A percentile compares a stretch with the other conserved stretches of the same genome.
Conservation (phyloP, 306 rosid genomes). For the Vicia faba region DNA sequence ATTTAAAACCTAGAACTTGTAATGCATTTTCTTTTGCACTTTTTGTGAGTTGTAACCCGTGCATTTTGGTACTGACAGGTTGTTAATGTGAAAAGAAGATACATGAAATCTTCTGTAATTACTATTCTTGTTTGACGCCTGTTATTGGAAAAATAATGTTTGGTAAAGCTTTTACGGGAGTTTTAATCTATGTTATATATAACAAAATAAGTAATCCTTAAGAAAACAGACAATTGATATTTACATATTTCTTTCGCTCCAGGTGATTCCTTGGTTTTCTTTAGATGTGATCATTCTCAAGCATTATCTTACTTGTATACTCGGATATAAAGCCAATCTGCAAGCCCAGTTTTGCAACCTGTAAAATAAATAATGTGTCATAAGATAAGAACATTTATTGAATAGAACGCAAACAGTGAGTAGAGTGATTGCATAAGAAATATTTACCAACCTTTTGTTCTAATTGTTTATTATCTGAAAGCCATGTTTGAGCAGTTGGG, state of each 20-base stretch:
- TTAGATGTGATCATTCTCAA: constrained; percentile 43
- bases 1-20: too few species aligned
- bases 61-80: too few species aligned
- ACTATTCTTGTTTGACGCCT: constrained; percentile 57
- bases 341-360: constrained; percentile 73
- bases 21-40: too few species aligned
- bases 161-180: constrained; percentile 1
- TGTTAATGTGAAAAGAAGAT: too few species aligned
- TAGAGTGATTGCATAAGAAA: neutral
- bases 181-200: neutral
- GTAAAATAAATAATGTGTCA: constrained; percentile 32
- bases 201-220: neutral
- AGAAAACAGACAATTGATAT: constrained; percentile 13
- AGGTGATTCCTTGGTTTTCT: constrained; percentile 44
- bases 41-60: too few species aligned
- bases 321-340: constrained; percentile 62
- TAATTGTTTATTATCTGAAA: constrained; percentile 60
- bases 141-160: constrained; percentile 1
- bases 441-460: constrained; percentile 62
- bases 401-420: constrained; percentile 3
- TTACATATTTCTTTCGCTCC: constrained; percentile 57
- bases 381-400: constrained; percentile 20
- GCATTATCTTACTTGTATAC: constrained; percentile 61
- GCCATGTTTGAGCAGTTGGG: constrained; percentile 84
- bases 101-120: too few species aligned